phyloP scores from a whole-genome alignment of 148 eudicot species.

The Arctostaphylos glauca region DNA sequence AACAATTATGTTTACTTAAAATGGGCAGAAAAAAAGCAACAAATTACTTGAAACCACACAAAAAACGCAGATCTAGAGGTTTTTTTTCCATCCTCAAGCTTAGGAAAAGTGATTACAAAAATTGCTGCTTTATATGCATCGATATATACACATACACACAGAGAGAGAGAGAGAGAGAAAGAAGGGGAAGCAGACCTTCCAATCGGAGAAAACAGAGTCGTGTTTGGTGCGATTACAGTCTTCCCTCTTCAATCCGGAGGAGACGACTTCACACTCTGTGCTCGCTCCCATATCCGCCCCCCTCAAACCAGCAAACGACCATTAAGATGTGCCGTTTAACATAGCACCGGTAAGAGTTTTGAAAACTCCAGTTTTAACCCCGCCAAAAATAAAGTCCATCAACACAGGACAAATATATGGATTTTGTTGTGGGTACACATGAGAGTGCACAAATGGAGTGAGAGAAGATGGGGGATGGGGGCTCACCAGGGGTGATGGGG shows the following conservation, averaged over 20 bases:
- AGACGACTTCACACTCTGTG: conserved; percentile 29
- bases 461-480: no score
- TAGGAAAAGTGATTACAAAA: neutral
- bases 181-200: conserved; percentile 46
- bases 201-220: conserved; percentile 63
- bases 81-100: neutral
- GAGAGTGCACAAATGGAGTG: no score
- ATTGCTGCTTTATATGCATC: neutral
- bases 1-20: no score
- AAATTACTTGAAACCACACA: no score
- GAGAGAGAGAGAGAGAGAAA: neutral
- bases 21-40: no score
- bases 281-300: conserved; percentile 31
- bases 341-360: no score
- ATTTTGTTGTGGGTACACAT: no score
- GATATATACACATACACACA: neutral
- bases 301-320: neutral
- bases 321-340: neutral
- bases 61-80: no score
- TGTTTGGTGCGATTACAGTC: conserved; percentile 67
- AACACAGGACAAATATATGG: no score
- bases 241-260: conserved; percentile 44
- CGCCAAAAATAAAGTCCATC: no score
- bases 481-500: no score
- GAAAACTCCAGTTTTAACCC: no score